Base-by-base conservation (phyloP, 805 yeast species). In the Yamadazyma olivae region DNA sequence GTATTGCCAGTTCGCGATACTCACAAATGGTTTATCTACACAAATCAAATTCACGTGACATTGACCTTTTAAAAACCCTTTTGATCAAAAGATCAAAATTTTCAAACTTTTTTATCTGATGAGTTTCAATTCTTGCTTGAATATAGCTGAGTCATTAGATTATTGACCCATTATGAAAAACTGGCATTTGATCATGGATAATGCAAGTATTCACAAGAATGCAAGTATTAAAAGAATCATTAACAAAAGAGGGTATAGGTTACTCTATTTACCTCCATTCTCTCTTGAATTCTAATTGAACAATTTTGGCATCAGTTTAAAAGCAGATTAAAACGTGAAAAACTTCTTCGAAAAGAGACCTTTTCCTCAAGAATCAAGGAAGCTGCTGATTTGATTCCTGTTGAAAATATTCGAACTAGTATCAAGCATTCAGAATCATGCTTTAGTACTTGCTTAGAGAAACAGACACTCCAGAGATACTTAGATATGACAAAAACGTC, bases 231-330 rank as follows among this genome's bases (percentile, higher is more conserved):
- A 13, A 20, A 33, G 7, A 33, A 33, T 23, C 30, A 34, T 27
- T 34, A 16, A 32, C 9, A 10, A 7, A 7, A 7, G 27, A 7
- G 19, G 20, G 23, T 18, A 34, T 10, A 30, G 29, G 6, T n/a
- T 33, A 13, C 19, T 33, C 4, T 20, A 33, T 24, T 17, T 22
- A 3, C 13, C 18, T 26, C 36, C 36, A 19, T 27, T 22, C 19
- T 27, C 36, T 24, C 48, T 41, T 9, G 31, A 27, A 17, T 27
- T 36, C 45, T 44, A 24, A 41, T 41, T 38, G 44, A 44, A 20
- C 43, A 40, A 18, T 45, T 47, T 23, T 45, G 51, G 49, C 25
- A 33, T 21, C 38, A 17, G 6, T 16, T 35, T 7, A 41, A 32
- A 16, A 33, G 27, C 38, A 16, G 22, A 29, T 15, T 32, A 34